Evolutionary conservation across 768 basidiomycete species (phyloP).

Genomic region (Podaxis mareebaensis): DNA sequence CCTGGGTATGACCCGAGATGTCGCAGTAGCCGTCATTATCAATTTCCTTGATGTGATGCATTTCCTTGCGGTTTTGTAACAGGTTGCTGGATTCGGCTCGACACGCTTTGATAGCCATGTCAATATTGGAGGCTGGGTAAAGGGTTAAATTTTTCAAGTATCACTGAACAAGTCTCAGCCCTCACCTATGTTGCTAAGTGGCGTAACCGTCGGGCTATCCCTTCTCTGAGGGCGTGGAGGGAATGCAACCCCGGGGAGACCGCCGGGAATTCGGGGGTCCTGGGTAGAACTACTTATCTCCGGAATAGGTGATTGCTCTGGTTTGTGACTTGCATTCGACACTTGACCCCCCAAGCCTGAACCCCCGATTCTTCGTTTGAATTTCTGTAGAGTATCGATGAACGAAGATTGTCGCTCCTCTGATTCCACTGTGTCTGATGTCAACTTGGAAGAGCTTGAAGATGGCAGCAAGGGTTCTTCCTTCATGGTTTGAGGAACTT

Average conservation of each 20-base stretch:
- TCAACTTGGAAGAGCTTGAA: not conserved
- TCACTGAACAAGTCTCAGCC: not conserved
- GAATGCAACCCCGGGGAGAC: not conserved
- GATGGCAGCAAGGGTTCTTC: not conserved
- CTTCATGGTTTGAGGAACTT: slow-evolving; percentile 4
- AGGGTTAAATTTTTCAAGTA: slow-evolving; percentile 15
- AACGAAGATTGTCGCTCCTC: slow-evolving; percentile 15
- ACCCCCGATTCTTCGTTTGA: slow-evolving; percentile 25
- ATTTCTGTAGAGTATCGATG: slow-evolving; percentile 27
- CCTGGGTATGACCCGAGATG: slow-evolving; percentile 60
- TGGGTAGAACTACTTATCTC: not conserved
- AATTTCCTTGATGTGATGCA: slow-evolving; percentile 73
- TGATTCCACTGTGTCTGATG: not conserved
- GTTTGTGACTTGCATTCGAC: not conserved
- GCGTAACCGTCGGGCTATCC: slow-evolving; percentile 30
- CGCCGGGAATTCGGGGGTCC: slow-evolving; percentile 7
- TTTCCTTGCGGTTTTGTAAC: slow-evolving; percentile 62
- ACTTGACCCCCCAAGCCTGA: not conserved
- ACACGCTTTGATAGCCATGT: slow-evolving; percentile 73
- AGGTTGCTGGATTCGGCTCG: slow-evolving; percentile 63
- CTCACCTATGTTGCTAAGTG: slow-evolving; percentile 45
- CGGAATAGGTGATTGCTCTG: not conserved
- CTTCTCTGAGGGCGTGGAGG: not conserved
- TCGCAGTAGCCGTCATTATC: slow-evolving; percentile 86
- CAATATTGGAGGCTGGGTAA: slow-evolving; percentile 57